Percentiles rank a stretch among this genome's conserved stretches.
These are phyloP conservation scores for Aristolochia fimbriata DNA, from an alignment of 164 flowering plant species.

Conservation along the genomic window DNA sequence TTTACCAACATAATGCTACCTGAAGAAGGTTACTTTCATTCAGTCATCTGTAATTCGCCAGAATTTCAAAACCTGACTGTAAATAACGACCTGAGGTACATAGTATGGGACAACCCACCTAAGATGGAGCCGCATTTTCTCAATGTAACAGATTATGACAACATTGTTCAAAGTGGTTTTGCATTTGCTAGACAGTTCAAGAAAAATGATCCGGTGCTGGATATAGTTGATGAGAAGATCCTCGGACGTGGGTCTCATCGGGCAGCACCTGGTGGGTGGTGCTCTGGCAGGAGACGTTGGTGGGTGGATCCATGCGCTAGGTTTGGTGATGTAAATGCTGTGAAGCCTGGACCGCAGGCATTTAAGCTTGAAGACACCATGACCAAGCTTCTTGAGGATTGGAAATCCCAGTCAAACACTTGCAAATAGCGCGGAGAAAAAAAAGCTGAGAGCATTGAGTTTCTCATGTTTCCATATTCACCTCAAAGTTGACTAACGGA, in stretches of 20 bases:
- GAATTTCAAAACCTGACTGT: constrained; percentile 71
- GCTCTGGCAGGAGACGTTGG: constrained; percentile 47
- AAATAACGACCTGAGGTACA: constrained; percentile 67
- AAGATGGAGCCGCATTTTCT: constrained; percentile 80
- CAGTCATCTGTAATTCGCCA: constrained; percentile 78
- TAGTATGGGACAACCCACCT: constrained; percentile 92
- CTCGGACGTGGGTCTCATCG: constrained; percentile 42
- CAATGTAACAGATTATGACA: constrained; percentile 40
- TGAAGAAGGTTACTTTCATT: constrained; percentile 84
- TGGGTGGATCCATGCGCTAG: constrained; percentile 70
- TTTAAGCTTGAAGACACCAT: constrained; percentile 39
- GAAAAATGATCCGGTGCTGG: constrained; percentile 54
- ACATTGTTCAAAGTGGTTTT: constrained; percentile 73
- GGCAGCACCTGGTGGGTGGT: constrained; percentile 80
- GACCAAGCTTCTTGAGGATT: constrained; percentile 33
- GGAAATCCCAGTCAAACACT: constrained; percentile 27
- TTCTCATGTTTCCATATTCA: background rate
- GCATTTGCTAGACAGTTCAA: constrained; percentile 81
- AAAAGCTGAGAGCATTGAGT: background rate
- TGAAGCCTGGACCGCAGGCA: constrained; percentile 61
- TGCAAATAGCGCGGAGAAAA: constrained; percentile 25
- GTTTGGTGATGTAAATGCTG: constrained; percentile 69
- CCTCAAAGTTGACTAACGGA: constrained; percentile 2
- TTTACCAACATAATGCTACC: constrained; percentile 60
- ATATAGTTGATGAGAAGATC: constrained; percentile 56